phyloP scores from a whole-genome alignment of 129 eudicot species.

The Deinandra increscens region DNA sequence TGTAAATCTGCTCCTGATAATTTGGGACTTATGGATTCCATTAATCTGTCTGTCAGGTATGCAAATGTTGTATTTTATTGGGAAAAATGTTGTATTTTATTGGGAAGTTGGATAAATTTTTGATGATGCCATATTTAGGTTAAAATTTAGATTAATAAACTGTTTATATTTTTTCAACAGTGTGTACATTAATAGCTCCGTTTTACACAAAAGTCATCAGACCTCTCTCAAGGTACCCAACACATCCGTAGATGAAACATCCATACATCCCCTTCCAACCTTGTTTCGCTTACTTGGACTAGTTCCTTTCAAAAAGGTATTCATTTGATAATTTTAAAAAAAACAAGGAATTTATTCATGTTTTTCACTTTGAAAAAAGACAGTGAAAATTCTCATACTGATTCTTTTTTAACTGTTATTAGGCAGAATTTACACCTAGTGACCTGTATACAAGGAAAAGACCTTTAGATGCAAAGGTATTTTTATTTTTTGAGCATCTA shows the following conservation, averaged over 20 bases:
- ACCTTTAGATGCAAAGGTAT: slow-evolving; percentile 60
- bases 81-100: slow-evolving; percentile 9
- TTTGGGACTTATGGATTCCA: slow-evolving; percentile 78
- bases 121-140: slow-evolving; percentile 12
- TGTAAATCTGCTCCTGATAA: slow-evolving; percentile 85
- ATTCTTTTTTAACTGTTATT: slow-evolving; percentile 11
- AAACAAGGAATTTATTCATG: background rate
- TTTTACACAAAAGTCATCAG: slow-evolving; percentile 67
- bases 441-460: slow-evolving; percentile 75
- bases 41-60: slow-evolving; percentile 72
- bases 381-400: slow-evolving; percentile 2
- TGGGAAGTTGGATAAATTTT: background rate
- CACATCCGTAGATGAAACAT: slow-evolving; percentile 57
- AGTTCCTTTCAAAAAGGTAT: slow-evolving; percentile 81
- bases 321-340: background rate
- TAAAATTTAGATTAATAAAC: slow-evolving; percentile 2
- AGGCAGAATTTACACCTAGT: slow-evolving; percentile 88
- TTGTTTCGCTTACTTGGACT: slow-evolving; percentile 76
- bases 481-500: background rate
- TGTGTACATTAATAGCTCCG: slow-evolving; percentile 78
- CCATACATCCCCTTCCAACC: slow-evolving; percentile 81
- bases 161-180: slow-evolving; percentile 37
- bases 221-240: slow-evolving; percentile 63
- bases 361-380: background rate
- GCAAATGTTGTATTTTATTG: slow-evolving; percentile 21